Base-by-base conservation (phyloP, 1,284 basidiomycete genomes). In the Ustilago sp. region DNA sequence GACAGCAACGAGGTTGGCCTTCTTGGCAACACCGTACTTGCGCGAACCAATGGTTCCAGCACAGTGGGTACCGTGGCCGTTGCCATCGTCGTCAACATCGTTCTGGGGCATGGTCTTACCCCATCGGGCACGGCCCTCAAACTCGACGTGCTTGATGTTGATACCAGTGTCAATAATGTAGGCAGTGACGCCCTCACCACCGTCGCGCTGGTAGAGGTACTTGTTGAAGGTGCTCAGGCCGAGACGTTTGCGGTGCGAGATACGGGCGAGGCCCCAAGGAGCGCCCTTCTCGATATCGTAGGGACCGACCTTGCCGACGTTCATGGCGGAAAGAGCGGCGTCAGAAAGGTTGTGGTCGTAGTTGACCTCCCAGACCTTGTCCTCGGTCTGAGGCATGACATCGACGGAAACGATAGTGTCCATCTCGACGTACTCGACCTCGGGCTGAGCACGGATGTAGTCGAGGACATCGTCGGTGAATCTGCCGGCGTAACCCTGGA, bases 211-310 rank as follows among this genome's bases (percentile, higher is more conserved):
- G 86, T 93, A 94, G 64, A 91, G 88, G 87, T 98, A 99, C 87
- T 91, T 91, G 80, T 89, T 92, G 89, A 98, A 98, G 34, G 94
- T 98, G 64, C 90, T 88, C 78, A 99, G 92, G 32, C 89, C 88
- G 32, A 99, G 91, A 83, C 88, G 90, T 28, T 89, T 81, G 63
- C 94, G 92, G 88, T 99, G 97, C 77, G 94, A 95, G 85, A 99
- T 91, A 68, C 97, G 93, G 54, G 96, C 95, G 47, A 99, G 92
- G 86, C 97, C 94, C 97, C 97, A 98, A 63, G 96, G 95, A 28
- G 96, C 94, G 36, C 89, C 88, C 67, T 88, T 91, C 90, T 98
- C 93, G 12, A 82, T 74, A 55, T 74, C 78, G 73, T 77, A 80
- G 57, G 53, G 72, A 60, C 81, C 77, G 51, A 69, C 47, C 45